These are phyloP conservation scores for Stipa capillata DNA, from an alignment of 176 grass and related monocot species.

Conservation along the genomic window DNA sequence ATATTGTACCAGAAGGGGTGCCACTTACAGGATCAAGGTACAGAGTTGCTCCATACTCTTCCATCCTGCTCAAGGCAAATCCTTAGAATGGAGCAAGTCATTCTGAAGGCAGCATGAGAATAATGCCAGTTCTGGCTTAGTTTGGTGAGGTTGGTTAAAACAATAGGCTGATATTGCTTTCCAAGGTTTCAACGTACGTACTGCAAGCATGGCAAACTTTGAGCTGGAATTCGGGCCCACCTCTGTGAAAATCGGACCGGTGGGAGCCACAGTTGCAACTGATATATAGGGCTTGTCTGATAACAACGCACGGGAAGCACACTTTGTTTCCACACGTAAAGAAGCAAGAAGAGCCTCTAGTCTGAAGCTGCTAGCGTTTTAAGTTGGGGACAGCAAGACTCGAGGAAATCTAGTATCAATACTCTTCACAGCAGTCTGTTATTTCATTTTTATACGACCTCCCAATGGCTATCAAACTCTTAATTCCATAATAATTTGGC, in stretches of 20 bases:
- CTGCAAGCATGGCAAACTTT: not conserved
- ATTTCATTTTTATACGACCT: not conserved
- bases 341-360: not conserved
- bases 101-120: constrained; percentile 8
- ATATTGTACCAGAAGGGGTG: constrained; percentile 58
- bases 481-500: constrained; percentile 12
- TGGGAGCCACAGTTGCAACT: not conserved
- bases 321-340: not conserved
- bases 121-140: not conserved
- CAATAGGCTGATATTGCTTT: not conserved
- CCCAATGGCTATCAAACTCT: not conserved
- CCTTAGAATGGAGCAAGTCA: constrained; percentile 27
- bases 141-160: not conserved
- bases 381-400: not conserved
- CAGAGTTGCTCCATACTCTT: constrained; percentile 72
- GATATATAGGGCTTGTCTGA: not conserved
- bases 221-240: not conserved
- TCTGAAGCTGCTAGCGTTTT: not conserved
- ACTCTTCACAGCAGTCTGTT: not conserved
- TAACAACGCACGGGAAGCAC: not conserved
- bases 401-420: not conserved
- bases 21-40: constrained; percentile 37
- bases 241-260: not conserved
- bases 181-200: not conserved
- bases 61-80: constrained; percentile 77